Percentiles rank a stretch among this genome's conserved stretches.
Conservation (phyloP, 306 rosid genomes). For the Boehmeria nivea region DNA sequence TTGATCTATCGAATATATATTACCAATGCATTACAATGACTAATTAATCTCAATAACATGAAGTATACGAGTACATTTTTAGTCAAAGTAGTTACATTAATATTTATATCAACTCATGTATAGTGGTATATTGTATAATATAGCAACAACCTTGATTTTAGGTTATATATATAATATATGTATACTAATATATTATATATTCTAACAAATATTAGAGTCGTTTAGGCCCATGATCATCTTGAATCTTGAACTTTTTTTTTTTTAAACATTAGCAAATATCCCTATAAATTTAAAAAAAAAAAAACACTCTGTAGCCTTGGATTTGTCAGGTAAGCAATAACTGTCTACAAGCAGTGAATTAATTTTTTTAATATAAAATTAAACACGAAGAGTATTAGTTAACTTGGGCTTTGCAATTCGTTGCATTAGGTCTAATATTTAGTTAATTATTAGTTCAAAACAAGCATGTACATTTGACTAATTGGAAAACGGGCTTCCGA, state of each 20-base stretch:
- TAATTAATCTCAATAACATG: too few relatives aligned
- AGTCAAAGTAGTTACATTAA: too few relatives aligned
- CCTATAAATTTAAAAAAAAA: neutral
- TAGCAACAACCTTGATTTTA: too few relatives aligned
- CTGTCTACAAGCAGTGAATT: constrained; percentile 10
- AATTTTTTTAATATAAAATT: neutral
- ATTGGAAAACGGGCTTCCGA: neutral
- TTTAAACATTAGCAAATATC: neutral
- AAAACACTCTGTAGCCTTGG: neutral
- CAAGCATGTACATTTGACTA: neutral
- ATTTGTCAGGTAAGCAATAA: neutral
- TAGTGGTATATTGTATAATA: too few relatives aligned
- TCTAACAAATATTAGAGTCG: neutral
- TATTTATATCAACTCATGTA: too few relatives aligned
- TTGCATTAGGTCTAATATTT: constrained; percentile 7
- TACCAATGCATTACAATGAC: too few relatives aligned
- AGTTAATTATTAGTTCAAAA: neutral
- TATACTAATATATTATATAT: neutral
- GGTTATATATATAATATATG: too few relatives aligned
- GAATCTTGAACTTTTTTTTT: neutral
- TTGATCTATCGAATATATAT: too few relatives aligned
- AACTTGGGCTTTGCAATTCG: constrained; percentile 12
- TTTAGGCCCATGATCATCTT: neutral
- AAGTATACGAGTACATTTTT: too few relatives aligned
- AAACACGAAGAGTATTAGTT: neutral